Percentiles rank a stretch among this genome's conserved stretches.
phyloP scores from a whole-genome alignment of 306 rosid species.

The Macrotyloma uniflorum region DNA sequence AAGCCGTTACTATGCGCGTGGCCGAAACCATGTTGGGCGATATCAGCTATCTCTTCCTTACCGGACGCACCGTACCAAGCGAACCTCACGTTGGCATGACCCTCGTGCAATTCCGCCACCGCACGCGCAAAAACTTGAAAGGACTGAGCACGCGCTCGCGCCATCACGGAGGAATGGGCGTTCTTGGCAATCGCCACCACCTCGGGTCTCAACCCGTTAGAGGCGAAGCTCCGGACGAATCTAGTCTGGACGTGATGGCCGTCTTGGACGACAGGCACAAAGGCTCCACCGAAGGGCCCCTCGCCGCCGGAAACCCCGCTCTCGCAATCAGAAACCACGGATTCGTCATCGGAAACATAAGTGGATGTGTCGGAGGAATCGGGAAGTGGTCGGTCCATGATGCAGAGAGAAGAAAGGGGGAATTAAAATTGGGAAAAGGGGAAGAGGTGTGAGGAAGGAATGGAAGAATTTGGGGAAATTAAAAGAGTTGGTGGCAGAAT shows the following conservation, averaged over 20 bases:
- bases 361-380: not conserved
- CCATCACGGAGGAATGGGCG: slow-evolving; percentile 36
- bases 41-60: slow-evolving; percentile 55
- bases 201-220: slow-evolving; percentile 46
- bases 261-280: not conserved
- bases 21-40: slow-evolving; percentile 69
- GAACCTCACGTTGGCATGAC: slow-evolving; percentile 62
- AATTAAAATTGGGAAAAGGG: not conserved
- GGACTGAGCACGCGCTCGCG: slow-evolving; percentile 60
- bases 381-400: slow-evolving; percentile 42
- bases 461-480: not conserved
- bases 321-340: not conserved
- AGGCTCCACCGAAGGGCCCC: slow-evolving; percentile 46
- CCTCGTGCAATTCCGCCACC: slow-evolving; percentile 46
- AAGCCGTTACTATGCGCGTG: slow-evolving; percentile 31
- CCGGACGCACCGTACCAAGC: slow-evolving; percentile 72
- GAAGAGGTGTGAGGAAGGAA: not conserved
- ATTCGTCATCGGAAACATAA: slow-evolving; percentile 45
- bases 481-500: not conserved
- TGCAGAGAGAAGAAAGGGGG: not conserved
- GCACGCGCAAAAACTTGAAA: slow-evolving; percentile 69
- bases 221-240: slow-evolving; percentile 48
- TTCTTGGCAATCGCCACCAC: slow-evolving; percentile 51
- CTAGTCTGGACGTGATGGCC: slow-evolving; percentile 47
- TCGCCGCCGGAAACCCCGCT: slow-evolving; percentile 60